phyloP scores from a whole-genome alignment of 148 eudicot genomes.

The Simmondsia chinensis region DNA sequence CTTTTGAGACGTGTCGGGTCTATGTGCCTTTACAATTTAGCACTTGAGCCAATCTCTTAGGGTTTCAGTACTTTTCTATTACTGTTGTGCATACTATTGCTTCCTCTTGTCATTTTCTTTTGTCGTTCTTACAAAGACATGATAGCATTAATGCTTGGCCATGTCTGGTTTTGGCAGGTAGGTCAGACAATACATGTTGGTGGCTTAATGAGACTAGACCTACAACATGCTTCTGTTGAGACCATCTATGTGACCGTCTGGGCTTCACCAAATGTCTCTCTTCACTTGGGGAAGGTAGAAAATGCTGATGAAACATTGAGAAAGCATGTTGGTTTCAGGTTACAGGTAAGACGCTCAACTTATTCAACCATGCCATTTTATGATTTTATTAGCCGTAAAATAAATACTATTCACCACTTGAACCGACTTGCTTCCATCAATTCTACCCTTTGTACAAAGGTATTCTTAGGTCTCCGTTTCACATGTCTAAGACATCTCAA shows the following conservation, averaged over 20 bases:
- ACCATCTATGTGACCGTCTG: slow-evolving; percentile 84
- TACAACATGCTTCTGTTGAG: slow-evolving; percentile 58
- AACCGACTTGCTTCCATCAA: too few species aligned
- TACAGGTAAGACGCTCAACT: slow-evolving; percentile 50
- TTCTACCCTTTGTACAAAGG: too few species aligned
- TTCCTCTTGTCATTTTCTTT: too few species aligned
- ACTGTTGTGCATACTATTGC: too few species aligned
- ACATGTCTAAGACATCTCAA: too few species aligned
- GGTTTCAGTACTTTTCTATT: not conserved
- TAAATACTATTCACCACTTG: too few species aligned
- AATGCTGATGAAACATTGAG: slow-evolving; percentile 79
- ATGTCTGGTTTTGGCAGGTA: slow-evolving; percentile 35
- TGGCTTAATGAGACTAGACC: slow-evolving; percentile 74
- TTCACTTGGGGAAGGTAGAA: slow-evolving; percentile 88
- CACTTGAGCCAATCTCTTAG: too few species aligned
- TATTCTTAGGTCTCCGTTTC: too few species aligned
- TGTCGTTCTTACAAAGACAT: not conserved
- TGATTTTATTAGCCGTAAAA: too few species aligned
- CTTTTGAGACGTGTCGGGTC: too few species aligned
- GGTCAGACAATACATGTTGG: slow-evolving; percentile 88
- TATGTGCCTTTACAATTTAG: too few species aligned
- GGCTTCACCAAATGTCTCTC: slow-evolving; percentile 71
- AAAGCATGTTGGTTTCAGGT: slow-evolving; percentile 81
- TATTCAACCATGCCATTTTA: not conserved
- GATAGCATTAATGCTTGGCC: not conserved